phyloP scores from a whole-genome alignment of 495 filamentous ascomycete genomes.

The Neurospora sp. region DNA sequence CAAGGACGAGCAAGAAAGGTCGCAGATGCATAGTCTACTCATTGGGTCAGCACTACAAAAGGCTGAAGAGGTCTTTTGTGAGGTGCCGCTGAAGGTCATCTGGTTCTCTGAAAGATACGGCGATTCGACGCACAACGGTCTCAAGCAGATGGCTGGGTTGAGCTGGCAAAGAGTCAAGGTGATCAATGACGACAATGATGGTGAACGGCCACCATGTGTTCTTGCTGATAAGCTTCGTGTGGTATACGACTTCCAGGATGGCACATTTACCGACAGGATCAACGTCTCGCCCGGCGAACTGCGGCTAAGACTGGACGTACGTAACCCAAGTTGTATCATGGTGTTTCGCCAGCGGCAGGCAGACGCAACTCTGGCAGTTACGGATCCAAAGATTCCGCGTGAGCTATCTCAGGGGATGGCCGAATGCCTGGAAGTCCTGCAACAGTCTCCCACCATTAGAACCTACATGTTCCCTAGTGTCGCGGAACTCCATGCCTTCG shows the following conservation, averaged over 20 bases:
- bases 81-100: conserved; percentile 51
- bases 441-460: conserved; percentile 34
- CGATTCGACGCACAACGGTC: conserved; percentile 26
- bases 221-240: conserved; percentile 62
- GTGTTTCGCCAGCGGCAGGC: conserved; percentile 54
- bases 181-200: conserved; percentile 44
- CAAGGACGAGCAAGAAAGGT: conserved; percentile 54
- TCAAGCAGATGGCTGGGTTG: conserved; percentile 36
- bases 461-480: conserved; percentile 43
- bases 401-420: conserved; percentile 45
- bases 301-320: conserved; percentile 49
- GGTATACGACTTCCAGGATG: conserved; percentile 53
- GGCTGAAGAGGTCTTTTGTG: conserved; percentile 51
- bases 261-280: conserved; percentile 63
- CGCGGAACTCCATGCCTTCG: conserved; percentile 62
- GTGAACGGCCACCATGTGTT: conserved; percentile 45
- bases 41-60: conserved; percentile 52
- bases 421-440: conserved; percentile 38
- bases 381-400: conserved; percentile 49
- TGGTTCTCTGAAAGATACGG: conserved; percentile 49
- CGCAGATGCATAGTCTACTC: conserved; percentile 54
- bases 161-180: conserved; percentile 38
- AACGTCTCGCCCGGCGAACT: conserved; percentile 69
- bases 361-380: conserved; percentile 58
- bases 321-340: conserved; percentile 49